phyloP scores from a whole-genome alignment of 768 basidiomycete genomes.

The Naganishia kalamii region DNA sequence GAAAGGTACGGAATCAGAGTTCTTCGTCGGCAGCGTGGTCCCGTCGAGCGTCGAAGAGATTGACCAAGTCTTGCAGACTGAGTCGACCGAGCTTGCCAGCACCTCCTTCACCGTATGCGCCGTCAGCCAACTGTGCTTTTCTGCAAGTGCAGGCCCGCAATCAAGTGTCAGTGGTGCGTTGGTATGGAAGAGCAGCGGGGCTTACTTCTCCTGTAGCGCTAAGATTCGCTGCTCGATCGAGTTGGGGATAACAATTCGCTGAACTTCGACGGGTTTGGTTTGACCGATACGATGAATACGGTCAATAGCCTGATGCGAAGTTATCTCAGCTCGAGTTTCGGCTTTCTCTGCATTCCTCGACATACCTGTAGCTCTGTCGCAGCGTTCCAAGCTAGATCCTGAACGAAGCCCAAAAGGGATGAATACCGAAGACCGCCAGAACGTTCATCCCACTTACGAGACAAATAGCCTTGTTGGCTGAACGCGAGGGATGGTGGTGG shows the following conservation, averaged over 20 bases:
- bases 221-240: constrained; percentile 62
- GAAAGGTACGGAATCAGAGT: not conserved
- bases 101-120: constrained; percentile 42
- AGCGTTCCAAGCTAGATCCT: constrained; percentile 47
- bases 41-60: constrained; percentile 12
- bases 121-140: constrained; percentile 44
- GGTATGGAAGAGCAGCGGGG: not conserved
- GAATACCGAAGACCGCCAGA: not conserved
- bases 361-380: constrained; percentile 39
- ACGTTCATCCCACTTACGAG: constrained; percentile 16
- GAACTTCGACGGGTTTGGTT: constrained; percentile 39
- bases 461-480: constrained; percentile 40
- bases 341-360: too few relatives aligned
- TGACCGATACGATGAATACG: constrained; percentile 48
- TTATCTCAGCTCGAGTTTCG: not conserved
- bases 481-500: too few relatives aligned
- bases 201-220: constrained; percentile 54
- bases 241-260: constrained; percentile 45
- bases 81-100: constrained; percentile 11
- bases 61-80: not conserved
- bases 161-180: not conserved
- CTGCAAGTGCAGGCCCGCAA: not conserved
- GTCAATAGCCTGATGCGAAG: constrained; percentile 42
- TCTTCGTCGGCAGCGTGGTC: not conserved
- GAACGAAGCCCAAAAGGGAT: not conserved